A percentile compares a stretch with the other conserved stretches of the same genome.
These are phyloP conservation scores for Suillus hirtellus DNA, from an alignment of 768 basidiomycete genomes.

Conservation along the genomic window DNA sequence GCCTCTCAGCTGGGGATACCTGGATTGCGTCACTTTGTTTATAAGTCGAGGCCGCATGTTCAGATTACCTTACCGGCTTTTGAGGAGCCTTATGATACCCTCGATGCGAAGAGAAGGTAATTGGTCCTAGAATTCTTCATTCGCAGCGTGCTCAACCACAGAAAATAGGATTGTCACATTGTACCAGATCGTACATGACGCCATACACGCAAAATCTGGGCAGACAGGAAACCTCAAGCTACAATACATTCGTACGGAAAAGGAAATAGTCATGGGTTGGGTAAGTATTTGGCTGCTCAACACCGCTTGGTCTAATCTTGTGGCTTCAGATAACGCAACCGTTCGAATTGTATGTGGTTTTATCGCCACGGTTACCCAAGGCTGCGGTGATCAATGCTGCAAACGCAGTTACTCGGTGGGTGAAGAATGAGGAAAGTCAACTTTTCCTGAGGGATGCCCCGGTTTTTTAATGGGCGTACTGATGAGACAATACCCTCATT, in stretches of 20 bases:
- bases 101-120: slow-evolving; percentile 62
- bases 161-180: slow-evolving; percentile 69
- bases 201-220: slow-evolving; percentile 87
- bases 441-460: slow-evolving; percentile 90
- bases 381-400: slow-evolving; percentile 85
- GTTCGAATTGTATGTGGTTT: slow-evolving; percentile 86
- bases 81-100: slow-evolving; percentile 78
- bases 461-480: slow-evolving; percentile 56
- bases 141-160: slow-evolving; percentile 9
- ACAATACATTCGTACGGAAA: slow-evolving; percentile 82
- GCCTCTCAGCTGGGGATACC: slow-evolving; percentile 82
- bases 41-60: slow-evolving; percentile 87
- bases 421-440: slow-evolving; percentile 80
- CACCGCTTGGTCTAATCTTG: background rate
- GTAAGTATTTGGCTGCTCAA: slow-evolving; percentile 45
- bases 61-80: slow-evolving; percentile 87
- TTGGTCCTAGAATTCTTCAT: slow-evolving; percentile 12
- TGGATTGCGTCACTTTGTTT: slow-evolving; percentile 90
- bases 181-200: slow-evolving; percentile 87
- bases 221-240: slow-evolving; percentile 81
- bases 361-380: slow-evolving; percentile 86
- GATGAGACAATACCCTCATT: background rate
- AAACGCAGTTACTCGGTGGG: slow-evolving; percentile 87
- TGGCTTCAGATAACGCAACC: slow-evolving; percentile 79
- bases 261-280: slow-evolving; percentile 94